Evolutionary conservation across 2,329 filamentous ascomycete species (phyloP), one percentile per base, ranked within the genome.

Genomic region (Talaromyces sp.): DNA sequence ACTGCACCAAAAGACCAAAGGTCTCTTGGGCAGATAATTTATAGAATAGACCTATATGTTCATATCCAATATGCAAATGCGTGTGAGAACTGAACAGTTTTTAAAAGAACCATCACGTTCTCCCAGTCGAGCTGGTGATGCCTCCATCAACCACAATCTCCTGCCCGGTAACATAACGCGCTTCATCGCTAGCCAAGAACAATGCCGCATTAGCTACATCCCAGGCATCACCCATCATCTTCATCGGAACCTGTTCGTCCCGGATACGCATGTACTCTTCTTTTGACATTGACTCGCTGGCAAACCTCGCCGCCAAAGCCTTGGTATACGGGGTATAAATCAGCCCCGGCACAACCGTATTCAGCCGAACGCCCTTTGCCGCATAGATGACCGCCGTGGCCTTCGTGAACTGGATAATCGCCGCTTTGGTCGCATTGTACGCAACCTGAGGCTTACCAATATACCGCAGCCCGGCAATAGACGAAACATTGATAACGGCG

Each of bases 121-220:
- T 52, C 11, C 48, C 48, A 9, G 48, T 52, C 7, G 48, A 52
- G 21, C 21, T 29, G 17, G 58, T 60, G n/a, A 60, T 61, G 3
- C 61, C 61, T 2, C 61, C 61, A 54, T 63, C 61, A 32, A 63
- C 51, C 10, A 62, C 83, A 63, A 91, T 77, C 62, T 88, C 87
- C 19, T 87, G 81, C 0, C 88, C 89, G 0, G 88, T 90, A 63
- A 92, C 83, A 67, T 91, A 91, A 3, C 78, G 81, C 0, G 85
- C 86, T 68, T 91, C 89, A 29, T 90, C 86, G 62, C 86, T 88
- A 2, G 86, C 87, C 54, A 92, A 72, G 69, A 88, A 92, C 19
- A 87, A 79, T 62, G 84, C 86, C 31, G 87, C 87, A 67, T 90
- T 89, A 1, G 86, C 88, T 38, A 92, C 82, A 70, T 92, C 89